Evolutionary conservation across 495 filamentous ascomycete species (phyloP), one percentile per base, ranked within the genome.

Genomic region (Monascus purpureus): DNA sequence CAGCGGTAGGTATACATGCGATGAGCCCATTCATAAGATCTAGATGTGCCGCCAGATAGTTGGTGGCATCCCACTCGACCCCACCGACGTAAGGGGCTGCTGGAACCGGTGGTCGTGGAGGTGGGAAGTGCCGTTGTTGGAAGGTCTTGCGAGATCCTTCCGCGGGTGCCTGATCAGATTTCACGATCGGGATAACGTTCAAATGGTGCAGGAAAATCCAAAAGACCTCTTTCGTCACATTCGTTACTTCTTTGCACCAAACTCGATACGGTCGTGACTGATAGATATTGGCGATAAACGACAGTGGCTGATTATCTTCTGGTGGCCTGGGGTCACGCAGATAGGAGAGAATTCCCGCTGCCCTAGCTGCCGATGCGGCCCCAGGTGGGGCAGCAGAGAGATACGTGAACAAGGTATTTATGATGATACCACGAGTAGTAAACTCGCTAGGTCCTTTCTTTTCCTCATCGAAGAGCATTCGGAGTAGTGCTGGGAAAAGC

Each of bases 61-160:
- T 93, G 7, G 90, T 95, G 7, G 90, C 87, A 51, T 97, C 90
- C 92, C 92, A 97, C 59, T 97, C 90, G 8, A 97, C 90, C 29
- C 92, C 90, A 25, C 90, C 92, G 28, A 97, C 85, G 52, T 96
- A 95, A 6, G 90, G 92, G 12, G 88, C 88, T 13, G 92, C 87
- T 8, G 90, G 85, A 4, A 95, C 82, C 0, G 88, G 90, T 4
- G 87, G 82, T 2, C 83, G 76, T 37, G 84, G 79, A n/a, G 68
- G 63, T 0, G 90, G 90, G 53, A 95, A 97, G 53, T 94, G 76
- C 8, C 70, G 67, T 30, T 70, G 55, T 25, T 43, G 46, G 37
- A 39, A 59, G 2, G 20, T 22, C 20, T 4, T 9, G 4, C 19
- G 11, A 23, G 34, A 18, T 16, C 29, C 46, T 15, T 48, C 43